Evolutionary conservation across 2,329 filamentous ascomycete genomes (phyloP).

Genomic region (Diaporthe velutina): DNA sequence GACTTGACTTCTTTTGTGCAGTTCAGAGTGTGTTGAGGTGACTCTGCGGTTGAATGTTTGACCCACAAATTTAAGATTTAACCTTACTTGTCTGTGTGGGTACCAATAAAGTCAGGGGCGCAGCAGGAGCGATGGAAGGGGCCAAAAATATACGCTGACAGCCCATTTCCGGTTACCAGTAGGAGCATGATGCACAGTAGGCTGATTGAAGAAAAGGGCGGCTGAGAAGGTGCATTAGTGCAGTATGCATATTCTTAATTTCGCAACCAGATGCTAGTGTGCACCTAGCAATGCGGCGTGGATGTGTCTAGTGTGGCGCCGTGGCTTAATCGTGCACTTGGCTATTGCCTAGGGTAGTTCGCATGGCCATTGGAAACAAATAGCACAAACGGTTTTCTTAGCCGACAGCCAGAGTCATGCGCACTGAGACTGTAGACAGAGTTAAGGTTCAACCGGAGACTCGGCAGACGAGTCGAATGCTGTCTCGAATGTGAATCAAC

Average conservation of each 20-base stretch:
- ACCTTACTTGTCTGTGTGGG: constrained; percentile 1
- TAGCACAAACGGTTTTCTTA: background rate
- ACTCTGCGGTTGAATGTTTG: background rate
- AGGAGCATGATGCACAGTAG: background rate
- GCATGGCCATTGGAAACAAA: background rate
- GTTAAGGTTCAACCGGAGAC: constrained; percentile 17
- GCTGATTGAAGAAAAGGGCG: background rate
- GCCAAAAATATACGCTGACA: background rate
- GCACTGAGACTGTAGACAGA: background rate
- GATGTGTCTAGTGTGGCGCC: background rate
- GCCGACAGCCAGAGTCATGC: background rate
- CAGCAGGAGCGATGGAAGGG: background rate
- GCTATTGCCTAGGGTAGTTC: background rate
- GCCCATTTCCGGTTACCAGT: background rate
- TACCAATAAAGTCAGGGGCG: background rate
- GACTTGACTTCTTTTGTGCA: too few relatives aligned
- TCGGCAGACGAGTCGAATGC: constrained; percentile 11
- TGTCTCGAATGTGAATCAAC: constrained; percentile 25
- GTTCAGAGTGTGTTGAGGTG: background rate
- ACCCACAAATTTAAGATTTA: constrained; percentile 10
- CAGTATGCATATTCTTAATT: constrained; percentile 3
- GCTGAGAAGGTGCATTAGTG: background rate
- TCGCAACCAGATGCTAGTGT: constrained; percentile 2
- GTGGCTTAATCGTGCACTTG: background rate
- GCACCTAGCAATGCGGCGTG: background rate